Conservation (phyloP, 2,329 filamentous ascomycete genomes). For the Colletotrichum lupini region DNA sequence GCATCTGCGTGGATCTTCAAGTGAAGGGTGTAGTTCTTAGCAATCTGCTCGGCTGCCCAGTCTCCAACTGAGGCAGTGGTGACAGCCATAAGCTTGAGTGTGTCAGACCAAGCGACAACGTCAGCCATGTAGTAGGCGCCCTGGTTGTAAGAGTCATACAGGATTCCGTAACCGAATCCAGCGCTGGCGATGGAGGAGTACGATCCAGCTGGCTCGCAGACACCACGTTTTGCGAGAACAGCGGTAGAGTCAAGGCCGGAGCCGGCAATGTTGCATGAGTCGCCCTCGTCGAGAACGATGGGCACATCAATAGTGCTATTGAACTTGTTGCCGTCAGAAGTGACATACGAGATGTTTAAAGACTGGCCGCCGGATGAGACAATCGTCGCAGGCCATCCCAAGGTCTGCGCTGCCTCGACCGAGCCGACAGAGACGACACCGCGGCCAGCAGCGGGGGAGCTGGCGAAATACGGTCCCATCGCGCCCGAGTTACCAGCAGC, state of each 20-base stretch:
- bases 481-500: constrained; percentile 25
- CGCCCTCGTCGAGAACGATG: constrained; percentile 26
- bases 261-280: constrained; percentile 34
- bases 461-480: constrained; percentile 27
- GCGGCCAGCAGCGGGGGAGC: neutral
- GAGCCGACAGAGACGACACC: constrained; percentile 24
- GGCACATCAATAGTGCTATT: constrained; percentile 27
- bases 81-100: constrained; percentile 28
- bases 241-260: constrained; percentile 17
- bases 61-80: constrained; percentile 31
- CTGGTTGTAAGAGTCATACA: constrained; percentile 38
- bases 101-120: neutral
- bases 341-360: constrained; percentile 35
- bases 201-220: neutral
- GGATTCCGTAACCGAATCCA: constrained; percentile 33
- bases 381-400: constrained; percentile 36
- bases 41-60: constrained; percentile 29
- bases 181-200: constrained; percentile 1
- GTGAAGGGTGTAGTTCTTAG: constrained; percentile 24
- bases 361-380: constrained; percentile 27
- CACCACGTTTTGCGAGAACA: constrained; percentile 32
- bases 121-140: constrained; percentile 35
- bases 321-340: constrained; percentile 32
- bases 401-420: constrained; percentile 29
- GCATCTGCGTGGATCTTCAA: constrained; percentile 32